Base-by-base conservation (phyloP, 1,284 basidiomycete species). In the Blastosporella zonata region DNA sequence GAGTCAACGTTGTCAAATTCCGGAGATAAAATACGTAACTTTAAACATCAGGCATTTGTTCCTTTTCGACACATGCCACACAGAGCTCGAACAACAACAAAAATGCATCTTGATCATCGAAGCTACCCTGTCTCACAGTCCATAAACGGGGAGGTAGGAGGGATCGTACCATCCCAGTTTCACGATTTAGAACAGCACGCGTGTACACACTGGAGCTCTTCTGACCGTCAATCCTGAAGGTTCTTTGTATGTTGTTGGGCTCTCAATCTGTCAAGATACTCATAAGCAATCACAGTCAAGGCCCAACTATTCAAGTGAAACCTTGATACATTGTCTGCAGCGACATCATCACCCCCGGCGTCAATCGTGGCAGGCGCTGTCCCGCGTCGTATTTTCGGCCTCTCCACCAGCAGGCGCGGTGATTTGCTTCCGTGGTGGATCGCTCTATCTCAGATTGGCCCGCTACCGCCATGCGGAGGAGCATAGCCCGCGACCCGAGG, bases 281-380 rank as follows among this genome's bases (percentile, higher is more conserved):
- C 38, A 25, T 27, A 9, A 8, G 9, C 13, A 15, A 39, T 25
- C 38, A 39, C 25, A 12, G 38, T 39, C 21, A 25, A 25, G 22
- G 38, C 23, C 38, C 38, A 39, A n/a, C 38, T 12, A 39, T 39
- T n/a, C 23, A 39, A 39, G 21, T 39, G 38, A 39, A 39, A 39
- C 38, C 22, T n/a, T 39, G 38, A 39, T 39, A 39, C 4, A 35
- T 15, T 35, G 34, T 35, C 34, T 35, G n/a, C 2, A 18, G 6
- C 34, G 34, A 35, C 34, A 6, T 35, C 10, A 35, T 33, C 31
- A 33, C n/a, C 34, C 34, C 34, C 15, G 18, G 34, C 34, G 34
- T 35, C 15, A 35, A 18, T 3, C 13, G 4, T 2, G 38, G 4
- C 38, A 39, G 8, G 23, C 23, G 23, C 38, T 39, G 38, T 27